Conservation (phyloP, 2,329 filamentous ascomycete genomes). For the Drechmeria coniospora region DNA sequence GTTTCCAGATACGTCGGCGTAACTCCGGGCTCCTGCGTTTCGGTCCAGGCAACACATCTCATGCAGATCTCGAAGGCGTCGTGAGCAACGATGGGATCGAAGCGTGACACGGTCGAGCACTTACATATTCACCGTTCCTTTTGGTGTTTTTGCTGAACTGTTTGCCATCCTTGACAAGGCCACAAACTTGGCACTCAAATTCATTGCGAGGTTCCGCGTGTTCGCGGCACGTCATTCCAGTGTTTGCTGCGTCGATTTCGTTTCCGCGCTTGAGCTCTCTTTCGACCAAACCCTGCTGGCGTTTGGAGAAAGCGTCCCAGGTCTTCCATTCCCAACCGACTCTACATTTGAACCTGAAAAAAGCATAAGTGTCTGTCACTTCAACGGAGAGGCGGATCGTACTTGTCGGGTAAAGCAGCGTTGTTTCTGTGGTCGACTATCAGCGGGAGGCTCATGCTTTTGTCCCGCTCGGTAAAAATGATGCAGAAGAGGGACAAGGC, state of each 20-base stretch:
- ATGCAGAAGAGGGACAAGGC: no score
- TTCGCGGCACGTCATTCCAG: constrained; percentile 21
- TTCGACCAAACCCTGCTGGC: constrained; percentile 14
- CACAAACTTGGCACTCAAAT: constrained; percentile 17
- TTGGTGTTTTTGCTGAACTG: constrained; percentile 16
- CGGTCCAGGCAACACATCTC: constrained; percentile 19
- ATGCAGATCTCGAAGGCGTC: constrained; percentile 22
- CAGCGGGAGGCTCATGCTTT: no score
- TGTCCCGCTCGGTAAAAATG: no score
- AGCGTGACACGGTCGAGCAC: constrained; percentile 3
- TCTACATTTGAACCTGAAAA: constrained; percentile 18
- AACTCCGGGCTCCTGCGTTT: constrained; percentile 19
- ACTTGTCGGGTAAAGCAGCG: no score
- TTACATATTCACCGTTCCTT: constrained; percentile 14
- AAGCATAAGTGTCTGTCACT: no score
- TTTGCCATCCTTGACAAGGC: constrained; percentile 10
- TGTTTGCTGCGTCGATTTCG: constrained; percentile 13
- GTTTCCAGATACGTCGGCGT: constrained; percentile 14
- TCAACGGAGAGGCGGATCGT: no score
- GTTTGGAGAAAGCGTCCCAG: constrained; percentile 15
- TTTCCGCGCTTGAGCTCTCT: constrained; percentile 4
- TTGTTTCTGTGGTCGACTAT: no score
- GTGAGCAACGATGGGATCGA: no score
- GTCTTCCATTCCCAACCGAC: constrained; percentile 21
- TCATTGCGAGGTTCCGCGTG: constrained; percentile 19